A percentile compares a stretch with the other conserved stretches of the same genome.
Conservation (phyloP, 768 basidiomycete species). For the Hebeloma cylindrosporum region DNA sequence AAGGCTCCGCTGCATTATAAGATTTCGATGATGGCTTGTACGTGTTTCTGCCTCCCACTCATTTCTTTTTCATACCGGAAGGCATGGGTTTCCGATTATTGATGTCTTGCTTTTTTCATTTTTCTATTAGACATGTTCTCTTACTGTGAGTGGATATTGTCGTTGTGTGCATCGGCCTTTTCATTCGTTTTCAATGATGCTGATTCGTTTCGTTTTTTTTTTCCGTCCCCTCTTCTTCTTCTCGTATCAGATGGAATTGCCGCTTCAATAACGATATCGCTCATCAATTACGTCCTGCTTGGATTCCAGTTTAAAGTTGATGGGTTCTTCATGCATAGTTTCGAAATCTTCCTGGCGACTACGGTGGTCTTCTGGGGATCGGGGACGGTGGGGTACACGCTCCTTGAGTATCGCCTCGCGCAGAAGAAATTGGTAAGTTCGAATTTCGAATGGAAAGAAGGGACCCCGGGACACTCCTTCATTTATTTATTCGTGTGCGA, state of each 20-base stretch:
- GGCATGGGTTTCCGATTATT: neutral
- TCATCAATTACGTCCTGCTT: slow-evolving; percentile 75
- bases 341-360: slow-evolving; percentile 80
- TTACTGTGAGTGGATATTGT: slow-evolving; percentile 38
- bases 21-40: slow-evolving; percentile 72
- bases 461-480: slow-evolving; percentile 13
- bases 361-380: slow-evolving; percentile 76
- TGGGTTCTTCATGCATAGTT: slow-evolving; percentile 74
- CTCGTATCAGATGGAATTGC: slow-evolving; percentile 55
- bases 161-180: neutral
- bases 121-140: slow-evolving; percentile 49
- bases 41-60: too few relatives aligned
- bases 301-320: slow-evolving; percentile 74
- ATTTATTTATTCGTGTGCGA: neutral
- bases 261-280: slow-evolving; percentile 59
- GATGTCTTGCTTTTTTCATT: slow-evolving; percentile 1
- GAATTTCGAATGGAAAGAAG: too few relatives aligned
- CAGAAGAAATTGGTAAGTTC: slow-evolving; percentile 47
- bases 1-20: slow-evolving; percentile 79
- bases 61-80: slow-evolving; percentile 1
- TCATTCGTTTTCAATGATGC: neutral
- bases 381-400: slow-evolving; percentile 68
- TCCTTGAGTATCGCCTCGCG: slow-evolving; percentile 74
- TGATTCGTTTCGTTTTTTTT: neutral
- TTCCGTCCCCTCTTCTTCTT: slow-evolving; percentile 1